phyloP scores from a whole-genome alignment of 23 red algal species.

The Gracilaria gracilis region DNA sequence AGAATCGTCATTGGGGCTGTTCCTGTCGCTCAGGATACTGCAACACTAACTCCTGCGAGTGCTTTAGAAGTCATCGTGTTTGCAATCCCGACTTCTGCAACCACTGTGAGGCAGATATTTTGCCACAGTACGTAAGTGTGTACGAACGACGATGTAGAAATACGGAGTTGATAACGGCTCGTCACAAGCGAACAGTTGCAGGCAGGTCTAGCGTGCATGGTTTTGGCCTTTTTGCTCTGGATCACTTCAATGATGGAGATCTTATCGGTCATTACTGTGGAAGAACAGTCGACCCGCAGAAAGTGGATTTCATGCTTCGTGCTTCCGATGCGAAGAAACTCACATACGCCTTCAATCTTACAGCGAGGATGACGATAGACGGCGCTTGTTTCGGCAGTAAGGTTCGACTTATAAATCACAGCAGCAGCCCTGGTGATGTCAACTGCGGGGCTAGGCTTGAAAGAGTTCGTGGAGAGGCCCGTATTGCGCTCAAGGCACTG shows the following conservation, averaged over 20 bases:
- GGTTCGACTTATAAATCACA: conserved; percentile 60
- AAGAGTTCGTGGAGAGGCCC: conserved; percentile 50
- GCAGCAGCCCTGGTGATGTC: neutral
- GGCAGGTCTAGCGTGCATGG: conserved; percentile 62
- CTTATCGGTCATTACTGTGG: conserved; percentile 63
- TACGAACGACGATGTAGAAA: conserved; percentile 51
- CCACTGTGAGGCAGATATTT: conserved; percentile 33
- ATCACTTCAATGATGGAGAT: conserved; percentile 58
- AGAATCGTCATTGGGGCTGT: conserved; percentile 50
- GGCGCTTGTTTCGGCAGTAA: conserved; percentile 59
- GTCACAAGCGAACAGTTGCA: conserved; percentile 51
- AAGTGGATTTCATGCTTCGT: conserved; percentile 34
- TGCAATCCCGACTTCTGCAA: conserved; percentile 70
- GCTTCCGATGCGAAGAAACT: conserved; percentile 53
- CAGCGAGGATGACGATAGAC: conserved; percentile 51
- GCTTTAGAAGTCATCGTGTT: conserved; percentile 14
- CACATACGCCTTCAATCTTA: conserved; percentile 67
- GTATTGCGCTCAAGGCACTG: conserved; percentile 42
- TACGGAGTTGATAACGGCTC: conserved; percentile 27
- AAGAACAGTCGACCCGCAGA: conserved; percentile 49
- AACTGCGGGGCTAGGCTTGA: conserved; percentile 53
- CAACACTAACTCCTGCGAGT: conserved; percentile 50
- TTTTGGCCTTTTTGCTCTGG: conserved; percentile 61
- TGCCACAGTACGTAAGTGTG: conserved; percentile 13
- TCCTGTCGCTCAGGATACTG: conserved; percentile 51